Evolutionary conservation across 1,284 basidiomycete species (phyloP), one percentile per base, ranked within the genome.

Genomic region (Termitomyces sp.): DNA sequence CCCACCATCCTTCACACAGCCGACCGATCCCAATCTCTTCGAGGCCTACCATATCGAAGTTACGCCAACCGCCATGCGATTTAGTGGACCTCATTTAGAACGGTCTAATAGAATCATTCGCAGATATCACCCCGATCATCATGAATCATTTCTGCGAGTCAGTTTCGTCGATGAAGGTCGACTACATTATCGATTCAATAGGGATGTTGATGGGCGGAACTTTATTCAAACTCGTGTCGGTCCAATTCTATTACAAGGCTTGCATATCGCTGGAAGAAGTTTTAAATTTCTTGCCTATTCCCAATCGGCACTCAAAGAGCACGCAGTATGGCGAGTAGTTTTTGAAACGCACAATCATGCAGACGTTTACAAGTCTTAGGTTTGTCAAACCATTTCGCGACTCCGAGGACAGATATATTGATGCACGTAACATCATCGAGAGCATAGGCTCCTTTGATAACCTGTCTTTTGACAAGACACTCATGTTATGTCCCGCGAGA

Each of bases 51-150:
- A 83, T 58, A 75, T 80, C 45, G 72, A 66, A 4, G 66, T 86
- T 40, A 83, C 84, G 0, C 86, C 86, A 0, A 86, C 84, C 0
- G 71, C 74, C 0, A 73, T 81, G 56, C 61, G 66, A 41, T 69
- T 86, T 24, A 76, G 79, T 39, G 87, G 88, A 0, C 85, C 85
- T 2, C 77, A 76, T 55, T 75, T 74, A 1, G 84, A 88, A 57
- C 78, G 80, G 21, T 83, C 82, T 0, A 90, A 88, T 59, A 70
- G 84, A 10, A 77, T 88, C 24, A 75, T 85, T 49, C 74, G 81
- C 16, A 63, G 60, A n/a, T 83, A 79, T 57, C 62, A 65, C 30
- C 49, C 67, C 0, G 63, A 71, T 31, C 63, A 81, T 51, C 76
- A 80, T 35, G 72, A 78, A 44, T 73, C 68, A 31, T 88, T 88